Conservation (phyloP, 129 eudicot genomes). For the Flaveria robusta region DNA sequence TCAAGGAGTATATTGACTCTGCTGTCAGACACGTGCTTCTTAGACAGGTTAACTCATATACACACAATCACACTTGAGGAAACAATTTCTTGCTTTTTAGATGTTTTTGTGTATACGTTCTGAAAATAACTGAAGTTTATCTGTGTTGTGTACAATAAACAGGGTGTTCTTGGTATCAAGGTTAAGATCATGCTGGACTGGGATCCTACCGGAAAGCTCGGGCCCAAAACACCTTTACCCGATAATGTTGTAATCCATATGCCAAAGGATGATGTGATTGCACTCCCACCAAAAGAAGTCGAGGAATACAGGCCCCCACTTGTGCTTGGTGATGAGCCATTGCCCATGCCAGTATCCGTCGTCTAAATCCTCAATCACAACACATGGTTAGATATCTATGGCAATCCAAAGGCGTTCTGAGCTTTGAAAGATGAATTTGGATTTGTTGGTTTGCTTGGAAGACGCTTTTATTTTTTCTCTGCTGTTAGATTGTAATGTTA, state of each 20-base stretch:
- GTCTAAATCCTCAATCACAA: not conserved
- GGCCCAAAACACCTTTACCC: conserved; percentile 63
- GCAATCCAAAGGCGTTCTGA: not conserved
- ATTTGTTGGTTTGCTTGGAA: not conserved
- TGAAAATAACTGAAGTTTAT: not conserved
- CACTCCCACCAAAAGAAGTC: conserved; percentile 41
- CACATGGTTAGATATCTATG: not conserved
- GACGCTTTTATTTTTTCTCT: not conserved
- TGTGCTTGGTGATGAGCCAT: conserved; percentile 29
- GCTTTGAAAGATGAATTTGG: not conserved
- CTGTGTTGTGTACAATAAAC: not conserved
- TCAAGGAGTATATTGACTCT: conserved; percentile 64
- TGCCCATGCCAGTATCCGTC: conserved; percentile 23
- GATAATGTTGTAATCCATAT: conserved; percentile 52
- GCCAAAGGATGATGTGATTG: conserved; percentile 48
- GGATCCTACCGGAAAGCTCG: conserved; percentile 65
- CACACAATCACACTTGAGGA: not conserved
- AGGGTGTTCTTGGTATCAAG: conserved; percentile 74
- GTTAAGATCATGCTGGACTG: conserved; percentile 66
- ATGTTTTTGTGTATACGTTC: not conserved
- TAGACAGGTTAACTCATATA: conserved; percentile 45
- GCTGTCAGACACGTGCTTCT: conserved; percentile 75
- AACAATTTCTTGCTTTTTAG: not conserved
- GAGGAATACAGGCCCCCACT: conserved; percentile 38
- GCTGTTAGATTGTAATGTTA: not conserved